Evolutionary conservation across 306 rosid species (phyloP).

Genomic region (Cucurbita moschata): DNA sequence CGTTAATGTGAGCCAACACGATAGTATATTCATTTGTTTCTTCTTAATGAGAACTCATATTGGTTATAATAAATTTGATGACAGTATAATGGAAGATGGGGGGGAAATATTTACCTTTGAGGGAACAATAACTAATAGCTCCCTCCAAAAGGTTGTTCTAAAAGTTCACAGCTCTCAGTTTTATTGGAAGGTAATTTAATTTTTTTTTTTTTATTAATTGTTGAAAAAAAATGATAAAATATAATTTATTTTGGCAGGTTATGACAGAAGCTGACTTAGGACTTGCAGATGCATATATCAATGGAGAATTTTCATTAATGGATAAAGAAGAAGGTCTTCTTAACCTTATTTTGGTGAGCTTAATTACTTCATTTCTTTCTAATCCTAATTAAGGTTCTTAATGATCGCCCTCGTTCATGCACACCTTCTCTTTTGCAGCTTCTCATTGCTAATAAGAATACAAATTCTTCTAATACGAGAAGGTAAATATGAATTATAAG

Average conservation of each 20-base stretch:
- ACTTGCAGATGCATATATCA: slow-evolving; percentile 76
- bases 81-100: slow-evolving; percentile 11
- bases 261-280: slow-evolving; percentile 20
- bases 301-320: slow-evolving; percentile 59
- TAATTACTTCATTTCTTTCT: not conserved
- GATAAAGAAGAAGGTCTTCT: slow-evolving; percentile 65
- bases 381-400: not conserved
- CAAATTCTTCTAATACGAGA: too few relatives aligned
- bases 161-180: not conserved
- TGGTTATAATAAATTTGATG: slow-evolving; percentile 17
- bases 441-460: not conserved
- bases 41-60: not conserved
- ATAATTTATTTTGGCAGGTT: too few relatives aligned
- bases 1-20: slow-evolving; percentile 45
- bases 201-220: too few relatives aligned
- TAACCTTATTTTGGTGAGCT: slow-evolving; percentile 43
- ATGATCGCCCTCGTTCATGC: not conserved
- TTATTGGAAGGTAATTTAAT: slow-evolving; percentile 4
- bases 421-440: not conserved
- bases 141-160: slow-evolving; percentile 23
- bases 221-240: too few relatives aligned
- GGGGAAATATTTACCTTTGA: slow-evolving; percentile 58
- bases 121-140: slow-evolving; percentile 29
- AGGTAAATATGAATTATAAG: too few relatives aligned
- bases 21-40: too few relatives aligned